Evolutionary conservation across 352 stramenopile species (phyloP), one percentile per base, ranked within the genome.

Genomic region (Phytopythium aichiense): DNA sequence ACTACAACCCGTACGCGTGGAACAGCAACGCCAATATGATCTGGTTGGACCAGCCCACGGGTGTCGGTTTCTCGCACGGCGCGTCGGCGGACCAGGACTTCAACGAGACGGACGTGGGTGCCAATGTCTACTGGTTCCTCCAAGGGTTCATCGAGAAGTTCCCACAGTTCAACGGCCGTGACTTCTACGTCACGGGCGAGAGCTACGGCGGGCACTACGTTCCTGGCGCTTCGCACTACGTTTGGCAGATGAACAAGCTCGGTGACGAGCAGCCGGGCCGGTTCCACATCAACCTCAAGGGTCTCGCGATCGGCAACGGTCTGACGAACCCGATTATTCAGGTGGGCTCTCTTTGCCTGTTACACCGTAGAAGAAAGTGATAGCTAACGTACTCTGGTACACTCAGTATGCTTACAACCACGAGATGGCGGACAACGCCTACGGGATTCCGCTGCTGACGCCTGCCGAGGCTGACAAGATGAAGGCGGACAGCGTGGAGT

Each of bases 51-150:
- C 76, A 87, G 35, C 74, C 79, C 3, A 72, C 73, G 11, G 55
- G 56, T 30, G 68, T 80, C 1, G 79, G 75, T 0, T 89, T 83
- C 63, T 86, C 77, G 43, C 63, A 67, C 50, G 66, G 67, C 23
- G 56, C 52, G 13, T 30, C 50, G 0, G 64, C 64, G 13, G 76
- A 88, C 40, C 46, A 58, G 15, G 77, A 87, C 59, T 62, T 60
- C 25, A 80, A 68, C 25, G 72, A 82, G 33, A 55, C 59, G 4
- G 48, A 79, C 49, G 73, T 89, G 8, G 69, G 71, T 2, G 75
- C 83, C 62, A 87, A 87, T 49, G 50, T 86, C 30, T 89, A 74
- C 56, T 73, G 58, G 52, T 89, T 88, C 33, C 49, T 88, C 20
- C 74, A 83, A 35, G 68, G 70, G 0, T 86, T 81, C 50, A 46